These are phyloP conservation scores for Poterioochromonas sp. DNA, from an alignment of 352 stramenopile species.

Conservation along the genomic window DNA sequence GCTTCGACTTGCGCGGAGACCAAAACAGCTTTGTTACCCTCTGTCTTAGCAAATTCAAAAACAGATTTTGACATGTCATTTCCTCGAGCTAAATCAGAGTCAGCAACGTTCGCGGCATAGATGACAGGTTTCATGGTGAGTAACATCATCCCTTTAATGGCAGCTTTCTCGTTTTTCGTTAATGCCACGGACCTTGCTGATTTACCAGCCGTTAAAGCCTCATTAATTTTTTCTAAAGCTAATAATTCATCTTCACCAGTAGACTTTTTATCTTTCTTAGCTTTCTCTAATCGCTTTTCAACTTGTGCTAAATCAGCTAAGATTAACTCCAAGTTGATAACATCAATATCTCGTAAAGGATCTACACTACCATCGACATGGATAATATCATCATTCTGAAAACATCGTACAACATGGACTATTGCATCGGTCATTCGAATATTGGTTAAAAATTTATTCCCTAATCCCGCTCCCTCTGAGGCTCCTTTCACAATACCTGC, in stretches of 20 bases:
- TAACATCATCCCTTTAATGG: constrained; percentile 50
- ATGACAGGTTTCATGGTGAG: constrained; percentile 64
- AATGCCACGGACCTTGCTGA: constrained; percentile 48
- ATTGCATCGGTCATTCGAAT: constrained; percentile 74
- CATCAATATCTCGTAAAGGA: constrained; percentile 88
- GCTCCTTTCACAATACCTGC: constrained; percentile 80
- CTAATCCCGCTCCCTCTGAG: constrained; percentile 82
- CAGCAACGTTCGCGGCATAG: constrained; percentile 92
- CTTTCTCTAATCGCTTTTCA: constrained; percentile 60
- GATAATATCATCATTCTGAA: constrained; percentile 94
- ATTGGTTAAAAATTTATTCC: constrained; percentile 94
- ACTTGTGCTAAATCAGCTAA: constrained; percentile 71
- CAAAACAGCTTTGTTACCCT: constrained; percentile 60
- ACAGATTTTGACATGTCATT: constrained; percentile 81
- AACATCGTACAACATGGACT: constrained; percentile 89
- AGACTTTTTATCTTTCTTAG: constrained; percentile 47
- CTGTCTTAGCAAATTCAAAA: constrained; percentile 52
- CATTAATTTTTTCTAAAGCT: constrained; percentile 57
- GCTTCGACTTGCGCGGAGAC: constrained; percentile 71
- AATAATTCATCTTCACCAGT: constrained; percentile 46
- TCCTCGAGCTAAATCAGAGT: constrained; percentile 78
- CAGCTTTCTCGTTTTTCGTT: constrained; percentile 24
- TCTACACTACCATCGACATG: constrained; percentile 90
- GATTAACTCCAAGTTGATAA: constrained; percentile 94
- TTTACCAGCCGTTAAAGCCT: not conserved